Evolutionary conservation across 306 rosid genomes (phyloP), one percentile per base, ranked within the genome.

Genomic region (Quercus parvula): DNA sequence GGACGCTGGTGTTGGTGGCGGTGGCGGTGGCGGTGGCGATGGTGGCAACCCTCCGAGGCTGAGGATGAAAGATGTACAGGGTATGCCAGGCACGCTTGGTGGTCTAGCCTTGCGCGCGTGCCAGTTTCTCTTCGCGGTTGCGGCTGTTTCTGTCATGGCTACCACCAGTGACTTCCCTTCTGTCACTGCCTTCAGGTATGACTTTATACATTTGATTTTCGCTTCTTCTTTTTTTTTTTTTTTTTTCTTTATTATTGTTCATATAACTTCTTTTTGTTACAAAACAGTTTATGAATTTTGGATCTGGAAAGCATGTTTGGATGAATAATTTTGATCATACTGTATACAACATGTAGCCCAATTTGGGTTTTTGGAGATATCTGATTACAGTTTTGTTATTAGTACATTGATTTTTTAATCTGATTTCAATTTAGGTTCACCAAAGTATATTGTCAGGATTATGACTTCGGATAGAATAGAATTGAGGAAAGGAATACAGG

Each of bases 81-180:
- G 99, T 54, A 94, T 94, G 99, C 97, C 97, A 12, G 99, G 97
- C 82, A 94, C 99, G 2, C 84, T 82, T 8, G 91, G 94, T 31
- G 99, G 99, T 56, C 85, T 94, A 3, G 84, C 72, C 73, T 56
- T 94, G 79, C 91, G 97, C 61, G 62, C 89, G 20, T 69, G 77
- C 25, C 97, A 92, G 89, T 79, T 94, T 76, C 75, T 86, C 61
- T 92, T 92, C 58, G 86, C 97, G 46, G 87, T 89, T 76, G 92
- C 90, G 22, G 90, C 99, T 15, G 88, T 94, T 22, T 70, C 86
- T 44, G 81, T 94, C 87, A 94, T 94, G 97, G 91, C 95, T 20
- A 79, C 97, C 81, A 84, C 92, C 35, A 85, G 84, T 59, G 99
- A 92, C 82, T 92, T 94, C 74, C 94, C 97, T 82, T 91, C 92